Evolutionary conservation across 192 early-diverging fungal genomes (phyloP), one percentile per base, ranked within the genome.

Genomic region (Backusella morwellensis): DNA sequence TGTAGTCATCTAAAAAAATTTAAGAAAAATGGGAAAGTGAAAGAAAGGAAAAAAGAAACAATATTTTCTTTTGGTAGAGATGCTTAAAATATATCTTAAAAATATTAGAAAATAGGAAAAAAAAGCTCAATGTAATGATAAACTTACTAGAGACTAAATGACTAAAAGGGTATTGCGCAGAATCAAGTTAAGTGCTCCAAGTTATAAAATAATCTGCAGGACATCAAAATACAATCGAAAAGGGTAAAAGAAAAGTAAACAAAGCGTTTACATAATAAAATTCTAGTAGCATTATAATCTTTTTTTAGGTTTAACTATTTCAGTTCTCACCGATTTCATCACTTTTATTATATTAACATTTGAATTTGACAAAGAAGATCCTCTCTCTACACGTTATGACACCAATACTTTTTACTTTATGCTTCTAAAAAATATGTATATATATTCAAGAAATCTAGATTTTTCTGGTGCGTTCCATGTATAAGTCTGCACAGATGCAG

Each of bases 171-270:
- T 21, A 23, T 59, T 59, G 26, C 54, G 54, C 54, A 59, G 54
- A 59, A 59, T 59, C 54, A 59, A 23, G 54, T 59, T 59, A 23
- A 59, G 54, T 59, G 26, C 54, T 23, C 21, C 2, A 59, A 59
- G 54, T 59, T 59, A 59, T 59, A 59, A 59, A 59, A 59, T 59
- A 59, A 59, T 59, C 54, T 59, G 54, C 54, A 59, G 54, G 6
- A 59, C 54, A 59, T 59, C 6, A 59, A 59, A 59, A 59, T 54
- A 54, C n/a, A 21, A 6, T 54, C 52, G 6, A 54, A 23, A 54
- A 40, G 8, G 54, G 54, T 23, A 56, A 56, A 56, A 21, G 21
- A 56, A 56, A 56, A 9, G 54, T 56, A 56, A 56, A 56, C 54
- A 56, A 56, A 56, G 23, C 54, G 54, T 59, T 59, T 59, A 59